Evolutionary conservation across 495 filamentous ascomycete genomes (phyloP).

Genomic region (Hypoxylon fuscum): DNA sequence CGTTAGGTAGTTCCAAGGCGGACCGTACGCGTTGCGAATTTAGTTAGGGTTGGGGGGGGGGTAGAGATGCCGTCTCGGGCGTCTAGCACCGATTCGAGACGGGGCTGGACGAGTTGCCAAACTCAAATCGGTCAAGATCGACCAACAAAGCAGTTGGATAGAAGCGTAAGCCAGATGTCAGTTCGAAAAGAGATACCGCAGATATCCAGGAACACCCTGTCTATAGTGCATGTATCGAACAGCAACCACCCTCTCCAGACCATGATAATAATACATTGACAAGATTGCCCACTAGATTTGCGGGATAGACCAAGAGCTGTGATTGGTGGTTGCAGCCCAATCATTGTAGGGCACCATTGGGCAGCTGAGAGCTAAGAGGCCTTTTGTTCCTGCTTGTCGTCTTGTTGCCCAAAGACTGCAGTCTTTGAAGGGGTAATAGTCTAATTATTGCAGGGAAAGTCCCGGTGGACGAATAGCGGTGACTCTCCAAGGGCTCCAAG

Average conservation of each 20-base stretch:
- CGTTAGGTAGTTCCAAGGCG: slow-evolving; percentile 39
- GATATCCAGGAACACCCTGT: slow-evolving; percentile 38
- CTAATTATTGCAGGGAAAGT: slow-evolving; percentile 34
- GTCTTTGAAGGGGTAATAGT: slow-evolving; percentile 27
- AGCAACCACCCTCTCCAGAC: slow-evolving; percentile 15
- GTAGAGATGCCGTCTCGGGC: slow-evolving; percentile 35
- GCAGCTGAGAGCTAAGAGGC: slow-evolving; percentile 39
- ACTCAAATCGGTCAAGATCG: slow-evolving; percentile 38
- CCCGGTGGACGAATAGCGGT: slow-evolving; percentile 42
- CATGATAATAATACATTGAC: slow-evolving; percentile 35
- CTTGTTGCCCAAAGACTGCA: slow-evolving; percentile 41
- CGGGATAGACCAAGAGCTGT: slow-evolving; percentile 20
- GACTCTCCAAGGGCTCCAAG: slow-evolving; percentile 30
- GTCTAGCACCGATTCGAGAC: slow-evolving; percentile 37
- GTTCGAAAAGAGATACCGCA: slow-evolving; percentile 28
- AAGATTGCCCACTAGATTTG: slow-evolving; percentile 20
- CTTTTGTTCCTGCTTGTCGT: slow-evolving; percentile 25
- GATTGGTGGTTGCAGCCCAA: slow-evolving; percentile 40
- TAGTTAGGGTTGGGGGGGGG: slow-evolving; percentile 28
- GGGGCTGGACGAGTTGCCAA: slow-evolving; percentile 35
- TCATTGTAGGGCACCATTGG: slow-evolving; percentile 47
- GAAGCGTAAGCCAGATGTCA: slow-evolving; percentile 29
- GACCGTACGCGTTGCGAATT: slow-evolving; percentile 19
- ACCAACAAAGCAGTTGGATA: slow-evolving; percentile 28
- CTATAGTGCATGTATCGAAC: slow-evolving; percentile 32